Evolutionary conservation across 2,329 filamentous ascomycete genomes (phyloP), one percentile per base, ranked within the genome.

Genomic region (Hypoxylon sp.): DNA sequence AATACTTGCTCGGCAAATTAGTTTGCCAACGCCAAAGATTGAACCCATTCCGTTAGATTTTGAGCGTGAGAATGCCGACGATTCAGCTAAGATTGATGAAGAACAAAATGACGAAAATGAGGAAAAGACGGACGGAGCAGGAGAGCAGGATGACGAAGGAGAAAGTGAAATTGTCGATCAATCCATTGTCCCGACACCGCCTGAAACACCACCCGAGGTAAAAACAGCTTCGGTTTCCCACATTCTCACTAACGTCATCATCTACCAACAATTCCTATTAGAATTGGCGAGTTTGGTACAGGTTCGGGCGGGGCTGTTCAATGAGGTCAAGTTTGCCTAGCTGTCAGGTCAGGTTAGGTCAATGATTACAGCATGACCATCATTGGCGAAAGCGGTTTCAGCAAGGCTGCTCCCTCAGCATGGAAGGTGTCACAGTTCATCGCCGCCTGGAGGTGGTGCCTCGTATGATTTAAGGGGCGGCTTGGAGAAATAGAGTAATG

Each of bases 211-310:
- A 5, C 33, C 61, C 2, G 75, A 74, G 26, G 75, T 78, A 4
- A 79, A 77, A 50, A 83, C 82, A 8, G 89, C 88, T 6, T 92
- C 89, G 6, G 86, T 96, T 3, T 93, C 90, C 40, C 92, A 95
- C 75, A 82, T 95, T 9, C 80, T 96, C 66, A 95, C 92, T 4
- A 96, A 95, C 75, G 87, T 91, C 40, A 87, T 95, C 61, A 86
- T 95, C 52, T 81, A 93, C 61, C 92, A 96, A 76, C 91, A 91
- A 33, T 96, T 96, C 75, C 78, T 95, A 51, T 83, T 95, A 51
- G 92, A 96, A 77, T 78, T 95, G 59, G 89, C 91, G 1, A 90
- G 91, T 24, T 78, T 94, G 71, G 83, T 93, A 62, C 91, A 95
- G 76, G 89, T 91, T 33, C 83, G 92, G 57, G 91, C 90, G 22